These are phyloP conservation scores for Alloteropsis angusta DNA, from an alignment of 202 grass and related monocot species.

Conservation along the genomic window DNA sequence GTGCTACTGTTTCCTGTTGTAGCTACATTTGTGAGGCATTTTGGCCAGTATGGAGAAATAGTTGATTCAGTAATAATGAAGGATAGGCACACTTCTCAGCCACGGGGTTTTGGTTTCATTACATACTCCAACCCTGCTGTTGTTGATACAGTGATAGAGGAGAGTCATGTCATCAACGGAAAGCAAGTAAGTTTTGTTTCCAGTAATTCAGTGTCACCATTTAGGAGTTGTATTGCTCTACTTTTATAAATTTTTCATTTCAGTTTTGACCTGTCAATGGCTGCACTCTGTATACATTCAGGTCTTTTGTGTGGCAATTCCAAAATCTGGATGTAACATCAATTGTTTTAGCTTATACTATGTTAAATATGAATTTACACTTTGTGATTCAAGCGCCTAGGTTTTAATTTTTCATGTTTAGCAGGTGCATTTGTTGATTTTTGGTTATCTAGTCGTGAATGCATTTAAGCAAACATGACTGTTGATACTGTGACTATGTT, in stretches of 20 bases:
- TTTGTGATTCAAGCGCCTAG: not conserved
- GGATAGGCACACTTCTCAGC: slow-evolving; percentile 67
- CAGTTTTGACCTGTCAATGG: slow-evolving; percentile 1
- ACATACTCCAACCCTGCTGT: slow-evolving; percentile 69
- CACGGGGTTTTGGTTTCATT: slow-evolving; percentile 92
- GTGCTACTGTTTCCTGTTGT: not conserved
- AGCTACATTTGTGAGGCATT: slow-evolving; percentile 67
- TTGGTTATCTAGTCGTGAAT: not conserved
- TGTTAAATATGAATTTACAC: not conserved
- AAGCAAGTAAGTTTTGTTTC: slow-evolving; percentile 66
- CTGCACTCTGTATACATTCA: not conserved
- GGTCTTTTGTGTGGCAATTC: not conserved
- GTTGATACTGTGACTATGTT: not conserved
- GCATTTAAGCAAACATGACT: not conserved
- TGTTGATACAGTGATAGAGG: slow-evolving; percentile 80
- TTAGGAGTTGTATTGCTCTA: not conserved
- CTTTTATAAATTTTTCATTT: not conserved
- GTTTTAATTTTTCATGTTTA: not conserved
- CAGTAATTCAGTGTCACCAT: not conserved
- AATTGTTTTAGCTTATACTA: not conserved
- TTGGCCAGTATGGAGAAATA: slow-evolving; percentile 78
- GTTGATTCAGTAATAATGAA: slow-evolving; percentile 91
- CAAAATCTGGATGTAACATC: not conserved
- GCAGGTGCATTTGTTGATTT: not conserved
- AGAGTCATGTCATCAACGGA: slow-evolving; percentile 66